A percentile compares a stretch with the other conserved stretches of the same genome.
Conservation (phyloP, 495 filamentous ascomycete genomes). For the Usnea hakonensis region DNA sequence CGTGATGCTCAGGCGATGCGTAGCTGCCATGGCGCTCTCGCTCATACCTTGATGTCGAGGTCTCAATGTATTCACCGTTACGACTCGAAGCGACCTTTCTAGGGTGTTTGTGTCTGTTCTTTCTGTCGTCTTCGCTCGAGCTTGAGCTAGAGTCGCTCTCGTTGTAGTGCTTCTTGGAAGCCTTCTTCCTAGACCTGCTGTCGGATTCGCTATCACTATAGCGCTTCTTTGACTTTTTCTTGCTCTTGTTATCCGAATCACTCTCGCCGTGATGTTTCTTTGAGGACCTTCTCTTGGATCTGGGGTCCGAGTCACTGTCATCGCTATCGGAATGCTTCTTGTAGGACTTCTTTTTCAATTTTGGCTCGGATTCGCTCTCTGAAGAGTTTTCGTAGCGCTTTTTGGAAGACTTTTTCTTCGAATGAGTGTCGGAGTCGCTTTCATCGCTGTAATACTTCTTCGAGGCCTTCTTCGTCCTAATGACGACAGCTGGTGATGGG, state of each 20-base stretch:
- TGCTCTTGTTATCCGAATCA: constrained; percentile 22
- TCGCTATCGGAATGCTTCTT: constrained; percentile 23
- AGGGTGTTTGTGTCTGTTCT: constrained; percentile 12
- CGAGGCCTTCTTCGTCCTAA: constrained; percentile 13
- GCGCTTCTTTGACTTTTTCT: constrained; percentile 23
- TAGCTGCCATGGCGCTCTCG: constrained; percentile 42
- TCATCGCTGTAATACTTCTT: constrained; percentile 20
- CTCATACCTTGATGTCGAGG: constrained; percentile 24
- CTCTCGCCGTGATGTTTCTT: constrained; percentile 14
- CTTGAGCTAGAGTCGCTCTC: constrained; percentile 21
- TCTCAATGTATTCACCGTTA: constrained; percentile 22
- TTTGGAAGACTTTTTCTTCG: constrained; percentile 16
- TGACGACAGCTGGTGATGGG: constrained; percentile 28
- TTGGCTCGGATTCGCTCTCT: constrained; percentile 22
- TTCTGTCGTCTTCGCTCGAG: constrained; percentile 22
- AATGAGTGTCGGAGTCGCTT: constrained; percentile 16
- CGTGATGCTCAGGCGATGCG: constrained; percentile 41
- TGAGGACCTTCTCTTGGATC: constrained; percentile 11
- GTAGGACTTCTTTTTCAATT: constrained; percentile 23
- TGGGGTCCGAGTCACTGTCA: constrained; percentile 22
- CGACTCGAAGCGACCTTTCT: constrained; percentile 14
- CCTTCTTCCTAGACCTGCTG: constrained; percentile 13
- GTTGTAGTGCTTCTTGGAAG: constrained; percentile 22
- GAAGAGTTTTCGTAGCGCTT: constrained; percentile 18
- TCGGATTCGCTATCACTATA: constrained; percentile 24